Conservation (phyloP, 805 yeast genomes). For the Monosporozyma aerobia region DNA sequence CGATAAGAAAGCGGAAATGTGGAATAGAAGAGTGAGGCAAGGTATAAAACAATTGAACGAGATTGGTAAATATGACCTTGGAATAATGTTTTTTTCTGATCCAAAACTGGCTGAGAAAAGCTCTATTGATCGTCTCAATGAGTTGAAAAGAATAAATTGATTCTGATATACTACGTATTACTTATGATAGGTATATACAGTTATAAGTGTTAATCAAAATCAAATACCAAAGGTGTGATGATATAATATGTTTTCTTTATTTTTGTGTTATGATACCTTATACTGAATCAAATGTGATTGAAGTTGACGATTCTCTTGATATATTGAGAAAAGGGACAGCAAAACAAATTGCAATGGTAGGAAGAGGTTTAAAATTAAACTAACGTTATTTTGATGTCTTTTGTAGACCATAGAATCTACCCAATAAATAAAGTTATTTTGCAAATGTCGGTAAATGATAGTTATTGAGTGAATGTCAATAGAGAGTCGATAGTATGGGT, state of each 20-base stretch:
- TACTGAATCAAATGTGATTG: too few relatives aligned
- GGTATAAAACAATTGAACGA: conserved; percentile 27
- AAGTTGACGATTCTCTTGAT: too few relatives aligned
- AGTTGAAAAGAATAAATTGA: neutral
- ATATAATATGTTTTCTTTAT: too few relatives aligned
- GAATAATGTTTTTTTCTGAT: conserved; percentile 26
- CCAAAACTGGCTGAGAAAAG: conserved; percentile 20
- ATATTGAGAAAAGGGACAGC: too few relatives aligned
- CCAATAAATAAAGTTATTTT: neutral
- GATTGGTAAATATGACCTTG: conserved; percentile 12
- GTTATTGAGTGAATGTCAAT: conserved; percentile 33
- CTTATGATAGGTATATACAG: neutral
- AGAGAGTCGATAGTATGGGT: conserved; percentile 39
- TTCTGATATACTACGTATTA: neutral
- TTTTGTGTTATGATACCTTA: too few relatives aligned
- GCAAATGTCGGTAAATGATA: conserved; percentile 20
- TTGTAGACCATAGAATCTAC: too few relatives aligned
- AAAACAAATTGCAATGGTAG: too few relatives aligned
- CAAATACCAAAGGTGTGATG: too few relatives aligned
- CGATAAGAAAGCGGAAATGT: conserved; percentile 45
- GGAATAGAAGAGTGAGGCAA: conserved; percentile 45
- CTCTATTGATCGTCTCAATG: neutral
- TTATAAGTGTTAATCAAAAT: too few relatives aligned
- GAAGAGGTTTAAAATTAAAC: too few relatives aligned
- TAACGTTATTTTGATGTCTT: too few relatives aligned